phyloP scores from a whole-genome alignment of 495 filamentous ascomycete species.

The Pseudevernia furfuracea region DNA sequence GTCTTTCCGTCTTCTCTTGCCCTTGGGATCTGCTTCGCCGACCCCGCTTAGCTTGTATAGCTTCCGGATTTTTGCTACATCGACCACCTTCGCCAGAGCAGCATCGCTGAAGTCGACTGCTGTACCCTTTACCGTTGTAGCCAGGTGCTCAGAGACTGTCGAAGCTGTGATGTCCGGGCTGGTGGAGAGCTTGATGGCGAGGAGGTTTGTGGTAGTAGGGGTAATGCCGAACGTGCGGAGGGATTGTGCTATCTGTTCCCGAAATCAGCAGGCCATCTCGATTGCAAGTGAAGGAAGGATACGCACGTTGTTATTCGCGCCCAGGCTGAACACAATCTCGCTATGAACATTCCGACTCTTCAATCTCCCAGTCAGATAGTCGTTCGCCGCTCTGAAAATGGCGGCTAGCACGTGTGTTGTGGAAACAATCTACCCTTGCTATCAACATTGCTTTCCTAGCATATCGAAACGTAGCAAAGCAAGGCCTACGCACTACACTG shows the following conservation, averaged over 20 bases:
- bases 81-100: slow-evolving; percentile 47
- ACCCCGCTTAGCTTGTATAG: slow-evolving; percentile 58
- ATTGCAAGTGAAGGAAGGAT: neutral
- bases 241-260: slow-evolving; percentile 71
- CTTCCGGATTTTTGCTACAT: slow-evolving; percentile 67
- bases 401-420: slow-evolving; percentile 67
- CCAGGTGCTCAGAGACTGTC: slow-evolving; percentile 24
- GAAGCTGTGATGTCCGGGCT: slow-evolving; percentile 18
- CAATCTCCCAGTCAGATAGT: slow-evolving; percentile 50
- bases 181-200: slow-evolving; percentile 65
- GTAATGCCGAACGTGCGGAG: slow-evolving; percentile 81
- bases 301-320: slow-evolving; percentile 74
- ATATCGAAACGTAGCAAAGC: neutral
- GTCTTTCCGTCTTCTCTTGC: slow-evolving; percentile 15
- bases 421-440: slow-evolving; percentile 49
- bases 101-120: slow-evolving; percentile 57
- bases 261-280: neutral
- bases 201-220: slow-evolving; percentile 57
- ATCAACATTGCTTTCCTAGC: slow-evolving; percentile 13
- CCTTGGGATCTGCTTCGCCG: neutral
- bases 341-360: slow-evolving; percentile 86
- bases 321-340: slow-evolving; percentile 79
- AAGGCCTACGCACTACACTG: slow-evolving; percentile 44
- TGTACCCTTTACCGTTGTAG: slow-evolving; percentile 49
- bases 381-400: slow-evolving; percentile 67